Base-by-base conservation (phyloP, 192 early-diverging fungal species). In the Linnemannia elongata region DNA sequence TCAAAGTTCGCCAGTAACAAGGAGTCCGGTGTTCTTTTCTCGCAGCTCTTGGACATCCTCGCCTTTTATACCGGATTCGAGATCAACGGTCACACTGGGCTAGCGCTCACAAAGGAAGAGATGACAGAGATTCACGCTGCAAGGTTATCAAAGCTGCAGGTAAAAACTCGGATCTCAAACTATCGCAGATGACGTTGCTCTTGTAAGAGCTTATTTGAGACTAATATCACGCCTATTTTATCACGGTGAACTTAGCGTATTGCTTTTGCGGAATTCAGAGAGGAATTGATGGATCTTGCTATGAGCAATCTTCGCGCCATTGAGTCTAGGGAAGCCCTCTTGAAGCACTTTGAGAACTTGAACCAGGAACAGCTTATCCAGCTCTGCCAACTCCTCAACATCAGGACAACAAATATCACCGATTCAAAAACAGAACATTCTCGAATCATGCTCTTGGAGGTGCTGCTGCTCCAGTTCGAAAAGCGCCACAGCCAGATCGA, bases 11-110 rank as follows among this genome's bases (percentile, higher is more conserved):
- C 88, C 41, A 87, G 74, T 52, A 78, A 82, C 44, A 82, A 90
- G 45, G 42, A 83, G 74, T 35, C 69, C 76, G 75, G 87, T 80
- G 72, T 79, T 12, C 84, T 93, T 42, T 94, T 95, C 41, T 89
- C 91, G n/a, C 92, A 95, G 54, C 90, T 98, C 30, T 72, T 95
- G 52, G 93, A 92, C 20, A 90, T 94, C 69, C 91, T 96, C n/a
- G 89, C 87, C 24, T 93, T 92, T 77, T 97, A 98, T 82, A 83
- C 92, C 18, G 89, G 90, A 52, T 98, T 98, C 75, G 95, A 96
- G 47, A 95, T 99, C 22, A 93, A 95, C 77, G 94, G 96, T 47
- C 91, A 95, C 22, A 96, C 95, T 7, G 98, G 98, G 45, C 79
- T 89, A 24, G 92, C 96, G 2, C 89, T 99, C 38, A 92, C 93